Evolutionary conservation across 257 asterid genomes (phyloP), one percentile per base, ranked within the genome.

Genomic region (Leonotis leonurus): DNA sequence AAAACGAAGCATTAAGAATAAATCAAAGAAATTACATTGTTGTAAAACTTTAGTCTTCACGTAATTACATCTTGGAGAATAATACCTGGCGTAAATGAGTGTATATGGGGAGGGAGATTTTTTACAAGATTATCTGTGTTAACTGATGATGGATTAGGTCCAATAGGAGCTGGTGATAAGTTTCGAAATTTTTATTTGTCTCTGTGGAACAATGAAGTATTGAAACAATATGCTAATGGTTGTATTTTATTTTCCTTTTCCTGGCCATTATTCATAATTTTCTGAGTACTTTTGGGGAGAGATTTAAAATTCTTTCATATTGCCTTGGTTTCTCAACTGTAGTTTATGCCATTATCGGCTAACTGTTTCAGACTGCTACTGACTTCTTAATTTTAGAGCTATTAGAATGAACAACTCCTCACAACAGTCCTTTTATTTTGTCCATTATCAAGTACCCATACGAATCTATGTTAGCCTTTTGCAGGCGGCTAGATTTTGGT

Each of bases 1-100:
- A 74, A 75, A 79, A 72, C 67, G 43, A 75, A 76, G 54, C 70
- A 80, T 71, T 71, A 44, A 73, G 77, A 58, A 77, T 61, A 67
- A 64, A 60, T 65, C n/a, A 17, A 58, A 32, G 73, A 63, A 67
- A 62, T 70, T 66, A 49, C 64, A 43, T 49, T 70, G 46, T 75
- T 35, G 25, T 36, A 54, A 68, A 58, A 49, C 35, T 24, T 61
- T 58, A 65, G 69, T 14, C 62, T 62, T 55, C n/a, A n/a, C n/a
- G n/a, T n/a, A n/a, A n/a, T n/a, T 46, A 57, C 50, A 24, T 36
- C 50, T 24, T 44, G 27, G 50, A 63, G 37, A 62, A 64, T 24
- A 68, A 49, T 69, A 44, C 51, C 33, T 39, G 61, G 24, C 24
- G 10, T 22, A 48, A 57, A 41, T 52, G 57, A 70, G 73, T 62